Conservation (phyloP, 2,329 filamentous ascomycete species). For the Elsinoe ampelina region DNA sequence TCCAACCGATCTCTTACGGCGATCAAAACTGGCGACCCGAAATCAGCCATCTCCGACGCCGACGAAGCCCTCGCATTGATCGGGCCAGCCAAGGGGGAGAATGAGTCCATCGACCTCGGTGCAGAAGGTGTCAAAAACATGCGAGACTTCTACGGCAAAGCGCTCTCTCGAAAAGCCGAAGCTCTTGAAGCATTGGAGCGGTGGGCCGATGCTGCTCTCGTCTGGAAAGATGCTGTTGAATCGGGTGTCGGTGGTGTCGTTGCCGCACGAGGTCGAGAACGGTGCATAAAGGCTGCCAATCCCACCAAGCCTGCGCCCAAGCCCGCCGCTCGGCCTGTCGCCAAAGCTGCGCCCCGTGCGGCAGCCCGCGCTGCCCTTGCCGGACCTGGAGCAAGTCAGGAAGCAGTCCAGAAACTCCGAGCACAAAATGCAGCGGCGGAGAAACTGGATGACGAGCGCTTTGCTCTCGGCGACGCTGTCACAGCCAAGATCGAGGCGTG, state of each 20-base stretch:
- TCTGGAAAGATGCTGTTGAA: constrained; percentile 78
- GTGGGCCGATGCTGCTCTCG: constrained; percentile 71
- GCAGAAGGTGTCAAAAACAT: constrained; percentile 63
- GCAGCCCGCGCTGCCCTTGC: constrained; percentile 11
- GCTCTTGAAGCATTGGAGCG: constrained; percentile 91
- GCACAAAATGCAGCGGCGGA: constrained; percentile 80
- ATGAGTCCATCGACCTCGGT: constrained; percentile 65
- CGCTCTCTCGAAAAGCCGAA: constrained; percentile 87
- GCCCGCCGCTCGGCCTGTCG: constrained; percentile 36
- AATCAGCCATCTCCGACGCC: constrained; percentile 74
- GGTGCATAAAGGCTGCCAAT: constrained; percentile 76
- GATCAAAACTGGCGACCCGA: constrained; percentile 85
- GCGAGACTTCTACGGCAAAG: constrained; percentile 89
- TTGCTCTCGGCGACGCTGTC: constrained; percentile 76
- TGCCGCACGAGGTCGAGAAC: constrained; percentile 73
- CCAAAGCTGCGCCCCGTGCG: constrained; percentile 32
- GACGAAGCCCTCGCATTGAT: constrained; percentile 73
- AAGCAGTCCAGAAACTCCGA: constrained; percentile 73
- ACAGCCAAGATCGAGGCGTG: constrained; percentile 70
- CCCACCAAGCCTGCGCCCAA: constrained; percentile 29
- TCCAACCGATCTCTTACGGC: constrained; percentile 86
- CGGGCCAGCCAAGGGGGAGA: constrained; percentile 66
- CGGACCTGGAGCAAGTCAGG: constrained; percentile 29
- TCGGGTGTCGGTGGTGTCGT: constrained; percentile 75
- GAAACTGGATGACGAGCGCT: constrained; percentile 82